Base-by-base conservation (phyloP, 192 early-diverging fungal genomes). In the Coemansia sp. region DNA sequence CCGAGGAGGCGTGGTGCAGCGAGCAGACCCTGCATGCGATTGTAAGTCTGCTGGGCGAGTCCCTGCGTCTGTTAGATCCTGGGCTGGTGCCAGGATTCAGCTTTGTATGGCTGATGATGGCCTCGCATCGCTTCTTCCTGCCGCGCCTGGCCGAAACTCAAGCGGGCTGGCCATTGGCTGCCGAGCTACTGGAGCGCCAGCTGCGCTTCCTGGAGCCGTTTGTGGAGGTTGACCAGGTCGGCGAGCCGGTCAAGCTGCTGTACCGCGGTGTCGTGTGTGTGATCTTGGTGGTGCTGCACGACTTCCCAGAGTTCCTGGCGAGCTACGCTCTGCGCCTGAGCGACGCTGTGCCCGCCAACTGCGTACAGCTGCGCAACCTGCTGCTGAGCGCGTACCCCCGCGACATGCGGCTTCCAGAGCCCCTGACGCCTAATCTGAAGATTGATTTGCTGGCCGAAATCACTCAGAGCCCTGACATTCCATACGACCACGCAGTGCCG, bases 291-390 rank as follows among this genome's bases (percentile, higher is more conserved):
- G 72, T 99, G 9, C 74, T 97, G 60, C 95, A 97, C 71, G 97
- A 99, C 71, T 97, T 94, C 71, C 97, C 97, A 14, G 97, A 99
- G 78, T 99, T 97, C 76, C 82, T 99, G 57, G 90, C 93, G 64
- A 90, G 89, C 62, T 92, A 96, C 63, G 91, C 95, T 68, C 91
- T 94, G 57, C 88, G 87, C 47, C 88, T 99, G 67, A 91, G 93
- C 66, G 90, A 97, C 77, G 88, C 92, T 15, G 94, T 99, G 46
- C 97, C 97, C 2, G 75, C 85, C 17, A 83, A 82, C 12, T 99
- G 97, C 71, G 90, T 97, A 54, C 97, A 99, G 72, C 82, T 99
- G 22, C 87, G 95, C 28, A 99, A 99, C 69, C 78, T 99, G 66
- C 91, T 99, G 56, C 83, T 99, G n/a, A 94, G 93, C 59, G 95